Base-by-base conservation (phyloP, 1,284 basidiomycete genomes). In the Ustilago crameri region DNA sequence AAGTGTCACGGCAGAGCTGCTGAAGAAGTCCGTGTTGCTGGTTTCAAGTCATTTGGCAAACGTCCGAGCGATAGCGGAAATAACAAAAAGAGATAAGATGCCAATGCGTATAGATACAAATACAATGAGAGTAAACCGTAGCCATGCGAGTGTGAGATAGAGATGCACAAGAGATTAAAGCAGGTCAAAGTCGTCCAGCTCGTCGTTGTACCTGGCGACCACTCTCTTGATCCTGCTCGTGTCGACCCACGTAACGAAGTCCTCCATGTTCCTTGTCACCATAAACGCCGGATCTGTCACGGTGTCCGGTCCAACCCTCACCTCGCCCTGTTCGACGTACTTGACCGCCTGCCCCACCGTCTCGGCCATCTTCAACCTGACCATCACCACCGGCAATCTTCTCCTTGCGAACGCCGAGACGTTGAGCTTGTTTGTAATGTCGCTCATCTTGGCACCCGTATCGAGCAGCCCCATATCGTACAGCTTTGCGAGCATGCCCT, bases 181-280 rank as follows among this genome's bases (percentile, higher is more conserved):
- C 51, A 82, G 47, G 41, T 82, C 81, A 43, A 81, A 82, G 60
- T 82, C 81, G 59, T 82, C 81, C 60, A 81, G 54, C 60, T 97
- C 93, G 85, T 96, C 95, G 84, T 98, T 98, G 87, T 98, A 98
- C 71, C 88, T 87, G 90, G 95, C 92, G 82, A 98, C 90, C 0
- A 93, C 95, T 67, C 95, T 88, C 89, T 96, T 98, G 84, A 98
- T 88, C 84, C 95, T 96, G 74, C 91, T 94, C 23, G 93, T 95
- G 84, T 98, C 95, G 17, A 98, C 94, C 96, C 96, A 99, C 20
- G 96, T 98, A 46, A 98, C 93, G 85, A 97, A 98, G 86, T 99
- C 96, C 83, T 98, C 95, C 93, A 96, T 95, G 76, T 94, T 93
- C 45, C 83, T 73, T 23, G 95, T 96, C 69, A 99, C 94, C 59